A percentile compares a stretch with the other conserved stretches of the same genome.
Evolutionary conservation across 2,329 filamentous ascomycete species (phyloP).

Genomic region (Fusarium humuli): DNA sequence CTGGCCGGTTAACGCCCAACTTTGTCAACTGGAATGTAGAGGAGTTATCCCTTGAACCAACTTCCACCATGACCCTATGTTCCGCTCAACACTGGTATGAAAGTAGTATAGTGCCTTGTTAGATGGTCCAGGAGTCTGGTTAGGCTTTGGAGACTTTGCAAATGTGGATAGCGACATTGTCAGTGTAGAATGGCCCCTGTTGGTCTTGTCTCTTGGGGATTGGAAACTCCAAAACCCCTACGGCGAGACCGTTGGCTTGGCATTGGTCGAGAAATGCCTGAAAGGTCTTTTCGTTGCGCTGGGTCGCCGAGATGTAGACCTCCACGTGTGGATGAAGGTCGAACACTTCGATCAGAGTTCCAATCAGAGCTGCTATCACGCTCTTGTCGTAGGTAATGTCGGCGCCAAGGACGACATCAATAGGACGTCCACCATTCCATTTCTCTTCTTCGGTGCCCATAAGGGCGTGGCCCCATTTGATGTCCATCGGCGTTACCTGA

Average conservation of each 20-base stretch:
- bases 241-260: slow-evolving; percentile 57
- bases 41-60: slow-evolving; percentile 17
- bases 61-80: background rate
- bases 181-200: slow-evolving; percentile 73
- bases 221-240: slow-evolving; percentile 58
- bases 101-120: slow-evolving; percentile 15
- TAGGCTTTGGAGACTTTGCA: slow-evolving; percentile 48
- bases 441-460: slow-evolving; percentile 67
- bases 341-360: slow-evolving; percentile 73
- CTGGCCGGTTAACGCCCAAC: slow-evolving; percentile 11
- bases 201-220: slow-evolving; percentile 58
- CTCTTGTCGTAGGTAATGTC: slow-evolving; percentile 81
- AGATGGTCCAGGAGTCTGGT: slow-evolving; percentile 11
- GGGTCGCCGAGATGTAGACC: slow-evolving; percentile 76
- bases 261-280: slow-evolving; percentile 71
- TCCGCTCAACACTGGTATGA: slow-evolving; percentile 1
- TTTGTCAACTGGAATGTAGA: slow-evolving; percentile 41
- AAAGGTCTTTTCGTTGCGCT: slow-evolving; percentile 78
- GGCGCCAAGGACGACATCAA: slow-evolving; percentile 78
- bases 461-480: slow-evolving; percentile 73
- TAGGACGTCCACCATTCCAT: slow-evolving; percentile 59
- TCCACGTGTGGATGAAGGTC: slow-evolving; percentile 65
- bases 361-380: slow-evolving; percentile 72
- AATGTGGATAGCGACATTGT: slow-evolving; percentile 69
- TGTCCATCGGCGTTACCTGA: slow-evolving; percentile 62